Percentiles rank a stretch among this genome's conserved stretches.
Conservation (phyloP, 1,284 basidiomycete genomes). For the Cryptococcus sp. region DNA sequence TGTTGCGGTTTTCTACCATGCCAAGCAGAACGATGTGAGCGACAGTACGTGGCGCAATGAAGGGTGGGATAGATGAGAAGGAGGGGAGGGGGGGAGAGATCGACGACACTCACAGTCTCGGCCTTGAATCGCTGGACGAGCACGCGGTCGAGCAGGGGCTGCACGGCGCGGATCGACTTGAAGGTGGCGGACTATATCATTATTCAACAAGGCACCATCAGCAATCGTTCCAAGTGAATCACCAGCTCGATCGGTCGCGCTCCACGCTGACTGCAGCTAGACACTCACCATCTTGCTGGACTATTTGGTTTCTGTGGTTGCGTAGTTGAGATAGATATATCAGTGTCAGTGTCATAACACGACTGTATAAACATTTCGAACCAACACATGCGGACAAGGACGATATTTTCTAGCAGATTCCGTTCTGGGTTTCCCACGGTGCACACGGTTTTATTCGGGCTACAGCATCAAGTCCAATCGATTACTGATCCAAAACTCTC, state of each 20-base stretch:
- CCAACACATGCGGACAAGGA: background rate
- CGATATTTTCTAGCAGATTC: background rate
- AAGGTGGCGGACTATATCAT: slow-evolving; percentile 63
- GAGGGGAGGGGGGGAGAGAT: background rate
- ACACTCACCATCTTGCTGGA: slow-evolving; percentile 12
- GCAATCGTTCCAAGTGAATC: background rate
- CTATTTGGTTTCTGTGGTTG: background rate
- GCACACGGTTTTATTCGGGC: no score
- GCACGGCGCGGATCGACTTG: slow-evolving; percentile 88
- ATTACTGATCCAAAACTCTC: background rate
- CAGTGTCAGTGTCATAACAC: background rate
- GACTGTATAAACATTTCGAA: background rate
- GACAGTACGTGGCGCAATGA: background rate
- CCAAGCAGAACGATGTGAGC: background rate
- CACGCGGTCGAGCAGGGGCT: slow-evolving; percentile 93
- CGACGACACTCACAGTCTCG: slow-evolving; percentile 66
- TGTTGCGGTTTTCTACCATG: slow-evolving; percentile 79
- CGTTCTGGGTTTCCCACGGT: background rate
- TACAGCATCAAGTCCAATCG: no score
- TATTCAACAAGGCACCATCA: background rate
- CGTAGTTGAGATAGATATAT: background rate
- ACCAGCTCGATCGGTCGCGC: background rate
- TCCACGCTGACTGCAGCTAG: no score
- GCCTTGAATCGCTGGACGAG: slow-evolving; percentile 97
- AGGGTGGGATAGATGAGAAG: background rate